Evolutionary conservation across 2,329 filamentous ascomycete species (phyloP).

Genomic region (Clarireedia sp.): DNA sequence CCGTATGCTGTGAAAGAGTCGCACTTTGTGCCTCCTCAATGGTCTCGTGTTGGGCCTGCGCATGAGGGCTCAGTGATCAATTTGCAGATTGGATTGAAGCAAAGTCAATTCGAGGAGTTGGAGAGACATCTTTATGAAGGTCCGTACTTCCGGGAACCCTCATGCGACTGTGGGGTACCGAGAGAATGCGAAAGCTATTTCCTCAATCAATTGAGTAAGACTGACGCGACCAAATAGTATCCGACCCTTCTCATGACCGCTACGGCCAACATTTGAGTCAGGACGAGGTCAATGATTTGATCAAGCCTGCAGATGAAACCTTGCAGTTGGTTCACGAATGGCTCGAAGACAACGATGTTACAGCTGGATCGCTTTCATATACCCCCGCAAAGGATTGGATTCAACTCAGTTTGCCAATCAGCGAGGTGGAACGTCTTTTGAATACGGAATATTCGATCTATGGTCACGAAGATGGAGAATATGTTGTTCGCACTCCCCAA

Average conservation of each 20-base stretch:
- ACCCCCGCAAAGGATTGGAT: slow-evolving; percentile 51
- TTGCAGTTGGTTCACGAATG: slow-evolving; percentile 46
- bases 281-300: slow-evolving; percentile 43
- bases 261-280: slow-evolving; percentile 48
- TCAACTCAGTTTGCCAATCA: slow-evolving; percentile 37
- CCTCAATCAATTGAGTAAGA: background rate
- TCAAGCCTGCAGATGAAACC: slow-evolving; percentile 45
- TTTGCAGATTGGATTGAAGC: slow-evolving; percentile 11
- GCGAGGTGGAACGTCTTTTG: slow-evolving; percentile 34
- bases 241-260: slow-evolving; percentile 43
- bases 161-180: background rate
- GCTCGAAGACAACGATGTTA: slow-evolving; percentile 46
- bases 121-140: slow-evolving; percentile 11
- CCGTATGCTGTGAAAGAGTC: slow-evolving; percentile 11
- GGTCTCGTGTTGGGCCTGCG: slow-evolving; percentile 7
- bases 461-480: slow-evolving; percentile 27
- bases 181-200: background rate
- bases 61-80: background rate
- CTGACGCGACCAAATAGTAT: slow-evolving; percentile 31
- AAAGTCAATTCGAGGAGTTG: slow-evolving; percentile 10
- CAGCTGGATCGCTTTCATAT: slow-evolving; percentile 31
- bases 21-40: slow-evolving; percentile 6
- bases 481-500: slow-evolving; percentile 18
- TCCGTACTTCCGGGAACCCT: background rate
- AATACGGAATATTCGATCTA: slow-evolving; percentile 31